Evolutionary conservation across 208 protist species (phyloP).

Genomic region (Phytomonas sp.): DNA sequence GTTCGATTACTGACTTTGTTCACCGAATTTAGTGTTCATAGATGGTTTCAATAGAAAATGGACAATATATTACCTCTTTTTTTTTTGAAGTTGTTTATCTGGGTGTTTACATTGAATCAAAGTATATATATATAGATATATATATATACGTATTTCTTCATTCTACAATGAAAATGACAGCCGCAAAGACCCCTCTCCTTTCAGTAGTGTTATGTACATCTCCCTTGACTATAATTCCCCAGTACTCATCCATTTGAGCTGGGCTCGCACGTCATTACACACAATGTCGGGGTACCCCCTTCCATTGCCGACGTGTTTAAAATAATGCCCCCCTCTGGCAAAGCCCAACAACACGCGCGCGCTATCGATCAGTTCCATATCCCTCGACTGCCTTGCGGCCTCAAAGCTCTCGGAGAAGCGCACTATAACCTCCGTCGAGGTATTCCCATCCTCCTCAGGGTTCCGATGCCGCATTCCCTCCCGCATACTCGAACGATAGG

Average conservation of each 20-base stretch:
- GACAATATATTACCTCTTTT: background rate
- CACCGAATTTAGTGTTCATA: background rate
- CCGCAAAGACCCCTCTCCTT: background rate
- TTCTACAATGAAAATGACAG: background rate
- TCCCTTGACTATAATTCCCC: slow-evolving; percentile 33
- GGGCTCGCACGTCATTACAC: slow-evolving; percentile 65
- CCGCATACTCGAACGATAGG: slow-evolving; percentile 39
- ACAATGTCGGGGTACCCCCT: slow-evolving; percentile 75
- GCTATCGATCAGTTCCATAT: slow-evolving; percentile 64
- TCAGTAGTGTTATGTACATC: background rate
- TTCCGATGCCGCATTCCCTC: slow-evolving; percentile 20
- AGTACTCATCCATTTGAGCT: slow-evolving; percentile 84
- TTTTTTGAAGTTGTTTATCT: background rate
- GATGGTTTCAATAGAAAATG: background rate
- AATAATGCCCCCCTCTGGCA: slow-evolving; percentile 65
- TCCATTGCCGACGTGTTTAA: slow-evolving; percentile 51
- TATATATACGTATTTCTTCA: background rate
- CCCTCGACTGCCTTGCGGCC: slow-evolving; percentile 42
- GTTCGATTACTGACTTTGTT: background rate
- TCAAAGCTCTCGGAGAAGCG: slow-evolving; percentile 73
- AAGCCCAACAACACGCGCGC: slow-evolving; percentile 80
- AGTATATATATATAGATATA: background rate
- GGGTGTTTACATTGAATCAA: background rate
- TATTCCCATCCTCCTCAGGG: background rate
- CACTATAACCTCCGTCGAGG: slow-evolving; percentile 24